Conservation (phyloP, 129 eudicot species). For the Solidago caesia region DNA sequence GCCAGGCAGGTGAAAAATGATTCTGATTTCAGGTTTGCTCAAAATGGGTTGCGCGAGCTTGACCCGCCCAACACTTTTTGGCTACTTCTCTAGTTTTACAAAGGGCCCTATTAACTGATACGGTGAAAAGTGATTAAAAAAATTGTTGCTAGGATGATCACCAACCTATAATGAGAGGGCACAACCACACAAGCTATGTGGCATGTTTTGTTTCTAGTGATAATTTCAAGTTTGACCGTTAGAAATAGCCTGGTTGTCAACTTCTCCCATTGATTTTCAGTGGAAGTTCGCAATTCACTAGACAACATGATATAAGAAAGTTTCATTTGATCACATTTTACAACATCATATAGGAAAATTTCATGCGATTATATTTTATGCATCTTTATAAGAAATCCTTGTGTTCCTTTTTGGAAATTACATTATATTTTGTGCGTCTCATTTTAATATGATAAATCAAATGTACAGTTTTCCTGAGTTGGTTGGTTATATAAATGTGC, state of each 20-base stretch:
- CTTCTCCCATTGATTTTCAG: neutral
- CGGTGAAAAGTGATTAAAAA: neutral
- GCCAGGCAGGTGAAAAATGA: neutral
- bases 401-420: neutral
- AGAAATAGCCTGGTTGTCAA: neutral
- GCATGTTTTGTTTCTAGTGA: neutral
- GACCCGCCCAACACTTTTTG: neutral
- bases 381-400: neutral
- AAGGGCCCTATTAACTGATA: neutral
- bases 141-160: too few species aligned
- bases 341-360: neutral
- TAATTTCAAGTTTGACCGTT: neutral
- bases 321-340: neutral
- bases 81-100: neutral
- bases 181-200: neutral
- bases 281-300: neutral
- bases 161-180: too few species aligned
- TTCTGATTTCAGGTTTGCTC: neutral
- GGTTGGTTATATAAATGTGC: conserved; percentile 14
- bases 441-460: neutral
- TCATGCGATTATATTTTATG: neutral
- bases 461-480: neutral
- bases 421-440: neutral
- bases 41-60: neutral
- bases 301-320: neutral